Evolutionary conservation across 768 basidiomycete genomes (phyloP), one percentile per base, ranked within the genome.

Genomic region (Pisolithus tinctorius): DNA sequence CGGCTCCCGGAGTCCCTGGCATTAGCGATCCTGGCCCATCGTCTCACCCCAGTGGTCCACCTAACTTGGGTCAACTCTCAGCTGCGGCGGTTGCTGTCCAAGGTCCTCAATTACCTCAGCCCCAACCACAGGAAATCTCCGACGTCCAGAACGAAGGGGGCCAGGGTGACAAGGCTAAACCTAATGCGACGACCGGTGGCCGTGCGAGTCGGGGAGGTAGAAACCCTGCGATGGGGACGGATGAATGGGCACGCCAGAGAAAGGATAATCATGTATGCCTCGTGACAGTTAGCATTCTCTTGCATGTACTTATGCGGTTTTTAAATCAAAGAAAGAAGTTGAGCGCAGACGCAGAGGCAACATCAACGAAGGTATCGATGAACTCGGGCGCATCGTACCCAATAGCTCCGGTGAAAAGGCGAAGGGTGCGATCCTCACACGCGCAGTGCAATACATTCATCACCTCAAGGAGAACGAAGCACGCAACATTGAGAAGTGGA

Each of bases 281-380:
- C n/a, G 47, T 29, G 36, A 20, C 38, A 25, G 34, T 2, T 34
- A 6, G 11, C 46, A 9, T 39, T 38, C 6, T 30, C 47, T 30
- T 30, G 13, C 8, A 10, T 47, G 6, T 17, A 9, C 46, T 59
- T n/a, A 57, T 26, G 16, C 38, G 25, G 38, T 14, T 7, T 23
- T 31, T 16, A 34, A 6, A 30, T 4, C 47, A 47, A 71, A 97
- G 94, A 97, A 97, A 90, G 93, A 97, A 72, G 93, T 98, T 11
- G 95, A 99, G 67, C 87, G 95, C 48, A 82, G 92, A 36, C 85
- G 95, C 48, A 78, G 95, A 44, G 93, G 93, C 16, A 93, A 93
- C 58, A 97, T 99, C 71, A 96, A 95, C 69, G 88, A 94, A 55
- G 94, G 94, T 0, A 96, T 99, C 72, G 92, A 88, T 62, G 87